Conservation (phyloP, 1,139 yeast genomes). For the Protomyces arabidopsidicola region DNA sequence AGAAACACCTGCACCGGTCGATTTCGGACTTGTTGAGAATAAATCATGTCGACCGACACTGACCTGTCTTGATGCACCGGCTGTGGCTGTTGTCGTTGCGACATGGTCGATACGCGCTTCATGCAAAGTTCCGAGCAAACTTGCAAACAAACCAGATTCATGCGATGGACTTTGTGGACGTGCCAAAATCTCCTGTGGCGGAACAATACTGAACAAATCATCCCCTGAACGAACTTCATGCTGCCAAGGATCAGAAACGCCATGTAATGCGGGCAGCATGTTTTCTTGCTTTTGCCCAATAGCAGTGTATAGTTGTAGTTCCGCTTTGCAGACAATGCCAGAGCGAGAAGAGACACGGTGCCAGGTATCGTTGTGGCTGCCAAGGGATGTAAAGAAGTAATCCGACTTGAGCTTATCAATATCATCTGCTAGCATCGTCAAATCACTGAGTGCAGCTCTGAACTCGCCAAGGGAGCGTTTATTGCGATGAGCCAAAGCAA, state of each 20-base stretch:
- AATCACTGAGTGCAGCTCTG: conserved; percentile 57
- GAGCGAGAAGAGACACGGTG: conserved; percentile 51
- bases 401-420: conserved; percentile 71
- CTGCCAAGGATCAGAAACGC: conserved; percentile 20
- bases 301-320: conserved; percentile 73
- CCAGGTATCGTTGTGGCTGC: conserved; percentile 58
- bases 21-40: not conserved
- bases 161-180: conserved; percentile 22
- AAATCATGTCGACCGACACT: not conserved
- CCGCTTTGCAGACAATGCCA: conserved; percentile 68
- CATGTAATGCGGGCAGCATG: conserved; percentile 37
- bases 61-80: not conserved
- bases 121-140: conserved; percentile 8
- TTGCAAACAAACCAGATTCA: conserved; percentile 12
- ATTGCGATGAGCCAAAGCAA: conserved; percentile 52
- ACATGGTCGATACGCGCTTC: not conserved
- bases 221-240: conserved; percentile 13
- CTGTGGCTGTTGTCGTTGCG: not conserved
- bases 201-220: conserved; percentile 22
- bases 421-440: conserved; percentile 72
- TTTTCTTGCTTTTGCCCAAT: conserved; percentile 60
- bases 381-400: conserved; percentile 58
- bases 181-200: conserved; percentile 22
- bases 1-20: not conserved
- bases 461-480: conserved; percentile 58